phyloP scores from a whole-genome alignment of 495 filamentous ascomycete genomes.

The Hypoxylon trugodes region DNA sequence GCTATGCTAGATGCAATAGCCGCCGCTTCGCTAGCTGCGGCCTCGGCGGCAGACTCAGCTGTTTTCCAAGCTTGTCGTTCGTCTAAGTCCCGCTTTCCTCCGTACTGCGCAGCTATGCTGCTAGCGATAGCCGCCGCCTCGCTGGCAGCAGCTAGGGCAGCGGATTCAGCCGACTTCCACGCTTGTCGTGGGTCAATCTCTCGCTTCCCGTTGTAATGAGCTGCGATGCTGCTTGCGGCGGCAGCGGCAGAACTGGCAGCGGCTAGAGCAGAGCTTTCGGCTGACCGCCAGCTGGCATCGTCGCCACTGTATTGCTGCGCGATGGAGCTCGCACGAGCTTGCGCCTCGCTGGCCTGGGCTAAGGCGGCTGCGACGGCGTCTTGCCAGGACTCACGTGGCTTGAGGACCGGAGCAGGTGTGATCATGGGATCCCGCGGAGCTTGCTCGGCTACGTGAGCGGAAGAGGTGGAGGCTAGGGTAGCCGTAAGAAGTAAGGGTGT shows the following conservation, averaged over 20 bases:
- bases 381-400: slow-evolving; percentile 22
- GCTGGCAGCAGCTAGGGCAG: slow-evolving; percentile 17
- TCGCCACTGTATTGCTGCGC: not conserved
- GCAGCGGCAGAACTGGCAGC: slow-evolving; percentile 19
- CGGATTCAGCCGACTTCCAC: slow-evolving; percentile 9
- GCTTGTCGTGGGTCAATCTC: too few relatives aligned
- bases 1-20: too few relatives aligned
- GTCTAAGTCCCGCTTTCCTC: not conserved
- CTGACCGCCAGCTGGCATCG: not conserved
- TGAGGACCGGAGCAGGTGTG: slow-evolving; percentile 31
- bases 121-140: too few relatives aligned
- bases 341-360: slow-evolving; percentile 23
- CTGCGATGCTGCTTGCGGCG: slow-evolving; percentile 22
- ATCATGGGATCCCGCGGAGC: slow-evolving; percentile 36
- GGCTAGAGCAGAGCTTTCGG: slow-evolving; percentile 18
- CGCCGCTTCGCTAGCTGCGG: slow-evolving; percentile 3
- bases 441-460: slow-evolving; percentile 16
- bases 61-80: slow-evolving; percentile 9
- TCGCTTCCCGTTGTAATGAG: slow-evolving; percentile 12
- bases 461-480: slow-evolving; percentile 26
- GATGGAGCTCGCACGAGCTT: slow-evolving; percentile 27
- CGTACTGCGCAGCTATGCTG: not conserved
- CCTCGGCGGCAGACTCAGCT: not conserved
- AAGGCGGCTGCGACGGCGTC: slow-evolving; percentile 19
- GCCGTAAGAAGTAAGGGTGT: slow-evolving; percentile 26